Evolutionary conservation across 495 filamentous ascomycete species (phyloP).

Genomic region (Penicillium flavigenum): DNA sequence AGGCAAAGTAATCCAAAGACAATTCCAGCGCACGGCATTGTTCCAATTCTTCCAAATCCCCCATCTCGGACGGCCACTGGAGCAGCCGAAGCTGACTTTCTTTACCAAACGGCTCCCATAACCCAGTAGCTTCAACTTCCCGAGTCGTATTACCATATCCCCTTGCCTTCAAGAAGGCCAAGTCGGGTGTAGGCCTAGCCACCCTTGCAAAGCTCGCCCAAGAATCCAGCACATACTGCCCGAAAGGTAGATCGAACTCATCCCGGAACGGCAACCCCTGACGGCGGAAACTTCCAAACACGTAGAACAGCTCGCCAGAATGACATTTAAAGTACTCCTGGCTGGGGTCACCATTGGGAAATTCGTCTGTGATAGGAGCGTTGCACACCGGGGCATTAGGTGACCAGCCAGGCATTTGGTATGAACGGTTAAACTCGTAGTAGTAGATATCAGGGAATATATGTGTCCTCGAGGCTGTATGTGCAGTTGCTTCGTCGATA

Average conservation of each 20-base stretch:
- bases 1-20: slow-evolving; percentile 11
- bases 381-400: slow-evolving; percentile 28
- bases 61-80: slow-evolving; percentile 22
- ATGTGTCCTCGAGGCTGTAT: slow-evolving; percentile 16
- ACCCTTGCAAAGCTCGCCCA: slow-evolving; percentile 29
- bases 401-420: slow-evolving; percentile 28
- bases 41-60: slow-evolving; percentile 17
- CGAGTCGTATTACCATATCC: slow-evolving; percentile 22
- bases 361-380: slow-evolving; percentile 21
- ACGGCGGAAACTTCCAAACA: slow-evolving; percentile 25
- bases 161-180: slow-evolving; percentile 19
- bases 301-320: slow-evolving; percentile 29
- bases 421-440: slow-evolving; percentile 34
- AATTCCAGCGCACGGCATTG: slow-evolving; percentile 20
- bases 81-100: slow-evolving; percentile 14
- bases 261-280: slow-evolving; percentile 24
- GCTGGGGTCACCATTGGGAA: slow-evolving; percentile 25
- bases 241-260: slow-evolving; percentile 26
- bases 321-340: slow-evolving; percentile 33
- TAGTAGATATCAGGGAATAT: slow-evolving; percentile 29
- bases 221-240: slow-evolving; percentile 29
- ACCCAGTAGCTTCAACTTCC: slow-evolving; percentile 15
- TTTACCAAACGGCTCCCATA: slow-evolving; percentile 15
- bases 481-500: slow-evolving; percentile 29
- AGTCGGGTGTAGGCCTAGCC: slow-evolving; percentile 21